Percentiles rank a stretch among this genome's conserved stretches.
Evolutionary conservation across 1,139 yeast genomes (phyloP).

Genomic region (Scheffersomyces segobiensis): DNA sequence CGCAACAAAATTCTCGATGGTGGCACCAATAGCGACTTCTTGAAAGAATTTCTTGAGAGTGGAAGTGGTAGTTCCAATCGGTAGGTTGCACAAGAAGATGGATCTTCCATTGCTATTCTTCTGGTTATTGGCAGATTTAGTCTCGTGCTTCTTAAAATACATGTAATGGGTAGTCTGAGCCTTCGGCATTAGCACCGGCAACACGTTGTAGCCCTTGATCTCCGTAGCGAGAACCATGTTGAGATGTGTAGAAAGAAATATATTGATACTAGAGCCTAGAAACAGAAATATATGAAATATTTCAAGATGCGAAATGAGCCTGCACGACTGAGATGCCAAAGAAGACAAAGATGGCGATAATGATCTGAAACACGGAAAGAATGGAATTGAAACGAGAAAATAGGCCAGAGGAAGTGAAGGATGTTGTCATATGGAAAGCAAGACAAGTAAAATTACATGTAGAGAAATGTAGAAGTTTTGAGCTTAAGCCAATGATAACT

Average conservation of each 20-base stretch:
- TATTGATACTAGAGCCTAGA: background rate
- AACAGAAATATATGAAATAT: background rate
- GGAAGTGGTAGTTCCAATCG: conserved; percentile 56
- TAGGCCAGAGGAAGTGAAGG: background rate
- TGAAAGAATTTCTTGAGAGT: conserved; percentile 60
- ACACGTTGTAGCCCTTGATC: conserved; percentile 57
- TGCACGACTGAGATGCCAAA: background rate
- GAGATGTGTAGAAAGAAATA: background rate
- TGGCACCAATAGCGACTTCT: conserved; percentile 58
- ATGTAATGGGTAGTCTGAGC: conserved; percentile 45
- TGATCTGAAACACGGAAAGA: background rate
- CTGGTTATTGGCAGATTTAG: conserved; percentile 30
- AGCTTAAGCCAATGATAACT: background rate
- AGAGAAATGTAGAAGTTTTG: no score
- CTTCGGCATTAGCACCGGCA: conserved; percentile 45
- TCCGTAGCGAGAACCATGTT: conserved; percentile 23
- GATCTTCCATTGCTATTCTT: conserved; percentile 33
- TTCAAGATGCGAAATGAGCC: background rate
- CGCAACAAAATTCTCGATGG: conserved; percentile 50
- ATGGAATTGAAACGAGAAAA: background rate
- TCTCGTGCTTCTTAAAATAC: conserved; percentile 65
- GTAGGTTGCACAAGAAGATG: conserved; percentile 76
- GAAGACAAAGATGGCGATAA: background rate
- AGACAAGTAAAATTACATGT: no score
- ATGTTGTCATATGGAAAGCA: background rate